Evolutionary conservation across 306 rosid species (phyloP).

Genomic region (cucumber (Cucumis sativus)): DNA sequence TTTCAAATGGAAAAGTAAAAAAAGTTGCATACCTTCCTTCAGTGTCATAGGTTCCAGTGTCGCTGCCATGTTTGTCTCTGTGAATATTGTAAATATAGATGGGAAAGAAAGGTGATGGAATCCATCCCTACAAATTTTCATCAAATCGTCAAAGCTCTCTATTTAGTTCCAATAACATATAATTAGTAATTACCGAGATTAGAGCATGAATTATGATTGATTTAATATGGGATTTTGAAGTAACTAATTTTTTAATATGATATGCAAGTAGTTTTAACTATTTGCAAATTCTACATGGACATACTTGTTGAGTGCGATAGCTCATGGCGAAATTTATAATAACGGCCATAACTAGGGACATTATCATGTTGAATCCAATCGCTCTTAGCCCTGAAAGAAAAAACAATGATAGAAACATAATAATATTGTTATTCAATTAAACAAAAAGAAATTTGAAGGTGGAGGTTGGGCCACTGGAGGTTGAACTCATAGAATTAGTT

Average conservation of each 20-base stretch:
- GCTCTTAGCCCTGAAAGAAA: conserved; percentile 44
- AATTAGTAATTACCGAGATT: no score
- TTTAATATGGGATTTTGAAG: no score
- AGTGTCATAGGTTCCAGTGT: conserved; percentile 64
- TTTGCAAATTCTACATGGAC: conserved; percentile 1
- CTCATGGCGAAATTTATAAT: conserved; percentile 34
- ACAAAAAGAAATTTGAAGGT: no score
- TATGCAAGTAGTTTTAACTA: no score
- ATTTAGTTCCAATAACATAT: no score
- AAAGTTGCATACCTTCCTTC: conserved; percentile 50
- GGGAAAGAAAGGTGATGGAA: conserved; percentile 73
- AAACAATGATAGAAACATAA: no score
- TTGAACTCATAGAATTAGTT: no score
- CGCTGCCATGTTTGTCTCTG: conserved; percentile 75
- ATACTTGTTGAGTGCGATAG: conserved; percentile 64
- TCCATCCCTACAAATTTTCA: conserved; percentile 37
- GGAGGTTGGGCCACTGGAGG: no score
- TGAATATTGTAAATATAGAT: conserved; percentile 56
- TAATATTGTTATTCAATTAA: no score
- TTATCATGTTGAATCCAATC: conserved; percentile 51
- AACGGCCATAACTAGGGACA: conserved; percentile 32
- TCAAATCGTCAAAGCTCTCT: not conserved
- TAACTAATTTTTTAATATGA: no score
- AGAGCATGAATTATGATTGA: no score
- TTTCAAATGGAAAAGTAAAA: no score